Evolutionary conservation across 208 protist species (phyloP).

Genomic region (Leishmania lainsoni): DNA sequence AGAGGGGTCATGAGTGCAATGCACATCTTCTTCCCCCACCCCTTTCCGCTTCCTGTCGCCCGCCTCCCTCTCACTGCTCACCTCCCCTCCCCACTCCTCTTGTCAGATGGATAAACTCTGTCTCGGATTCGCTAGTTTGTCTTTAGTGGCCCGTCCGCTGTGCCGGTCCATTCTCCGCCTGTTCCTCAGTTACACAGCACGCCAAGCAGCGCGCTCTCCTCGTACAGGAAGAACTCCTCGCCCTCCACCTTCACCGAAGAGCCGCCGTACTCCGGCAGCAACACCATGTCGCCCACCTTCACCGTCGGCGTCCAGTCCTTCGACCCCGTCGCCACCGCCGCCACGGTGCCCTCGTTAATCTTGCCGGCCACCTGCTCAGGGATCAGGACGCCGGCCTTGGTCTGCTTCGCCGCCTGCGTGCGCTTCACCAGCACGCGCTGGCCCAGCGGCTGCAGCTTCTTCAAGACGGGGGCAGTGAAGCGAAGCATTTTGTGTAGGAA

Average conservation of each 20-base stretch:
- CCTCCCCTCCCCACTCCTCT: slow-evolving; percentile 5
- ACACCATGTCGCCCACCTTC: slow-evolving; percentile 90
- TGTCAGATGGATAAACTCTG: neutral
- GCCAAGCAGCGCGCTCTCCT: slow-evolving; percentile 87
- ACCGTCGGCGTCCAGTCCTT: slow-evolving; percentile 93
- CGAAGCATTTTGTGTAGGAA: slow-evolving; percentile 67
- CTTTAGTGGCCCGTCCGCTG: neutral
- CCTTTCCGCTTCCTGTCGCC: neutral
- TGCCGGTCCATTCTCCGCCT: neutral
- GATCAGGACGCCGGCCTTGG: slow-evolving; percentile 93
- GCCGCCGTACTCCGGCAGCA: slow-evolving; percentile 91
- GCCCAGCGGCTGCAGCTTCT: slow-evolving; percentile 91
- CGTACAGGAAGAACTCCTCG: slow-evolving; percentile 93
- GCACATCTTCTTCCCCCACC: neutral
- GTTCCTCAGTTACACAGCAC: slow-evolving; percentile 67
- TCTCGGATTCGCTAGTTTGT: neutral
- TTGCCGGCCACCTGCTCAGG: slow-evolving; percentile 92
- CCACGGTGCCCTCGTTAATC: slow-evolving; percentile 92
- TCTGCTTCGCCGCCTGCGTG: slow-evolving; percentile 89
- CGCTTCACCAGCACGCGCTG: slow-evolving; percentile 91
- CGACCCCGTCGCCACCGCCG: slow-evolving; percentile 85
- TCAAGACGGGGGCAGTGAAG: slow-evolving; percentile 66
- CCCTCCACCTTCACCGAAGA: slow-evolving; percentile 90
- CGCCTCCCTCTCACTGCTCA: neutral
- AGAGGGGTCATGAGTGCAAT: neutral